Conservation (phyloP, 106 monocot species). For the Platanthera zijinensis region DNA sequence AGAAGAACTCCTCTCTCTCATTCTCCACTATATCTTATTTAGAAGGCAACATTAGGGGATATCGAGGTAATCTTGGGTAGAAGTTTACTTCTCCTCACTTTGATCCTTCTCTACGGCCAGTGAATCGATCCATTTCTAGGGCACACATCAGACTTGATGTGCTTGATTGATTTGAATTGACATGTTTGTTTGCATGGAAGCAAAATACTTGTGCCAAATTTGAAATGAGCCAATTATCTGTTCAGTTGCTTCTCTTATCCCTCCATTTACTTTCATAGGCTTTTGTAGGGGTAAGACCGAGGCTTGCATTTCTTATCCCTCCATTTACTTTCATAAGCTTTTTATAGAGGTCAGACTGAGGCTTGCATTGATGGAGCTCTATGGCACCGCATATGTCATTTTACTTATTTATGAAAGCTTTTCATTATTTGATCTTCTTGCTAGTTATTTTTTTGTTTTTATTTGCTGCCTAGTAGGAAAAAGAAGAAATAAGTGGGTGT, state of each 20-base stretch:
- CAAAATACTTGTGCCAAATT: neutral
- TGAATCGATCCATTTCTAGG: too few species aligned
- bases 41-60: too few species aligned
- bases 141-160: neutral
- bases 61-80: too few species aligned
- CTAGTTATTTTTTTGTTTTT: neutral
- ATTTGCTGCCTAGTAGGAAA: neutral
- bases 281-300: too few species aligned
- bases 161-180: neutral
- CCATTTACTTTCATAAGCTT: neutral
- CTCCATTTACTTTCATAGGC: neutral
- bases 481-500: neutral
- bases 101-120: too few species aligned
- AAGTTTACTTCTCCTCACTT: too few species aligned
- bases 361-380: neutral
- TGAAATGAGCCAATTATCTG: neutral
- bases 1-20: too few species aligned
- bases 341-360: too few species aligned
- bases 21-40: too few species aligned
- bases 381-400: too few species aligned
- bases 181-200: neutral
- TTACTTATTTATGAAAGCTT: neutral
- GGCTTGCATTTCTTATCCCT: neutral
- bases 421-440: slow-evolving; percentile 1
- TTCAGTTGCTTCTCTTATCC: neutral